Base-by-base conservation (phyloP, 495 filamentous ascomycete genomes). In the Podospora bellae-mahoneyi region DNA sequence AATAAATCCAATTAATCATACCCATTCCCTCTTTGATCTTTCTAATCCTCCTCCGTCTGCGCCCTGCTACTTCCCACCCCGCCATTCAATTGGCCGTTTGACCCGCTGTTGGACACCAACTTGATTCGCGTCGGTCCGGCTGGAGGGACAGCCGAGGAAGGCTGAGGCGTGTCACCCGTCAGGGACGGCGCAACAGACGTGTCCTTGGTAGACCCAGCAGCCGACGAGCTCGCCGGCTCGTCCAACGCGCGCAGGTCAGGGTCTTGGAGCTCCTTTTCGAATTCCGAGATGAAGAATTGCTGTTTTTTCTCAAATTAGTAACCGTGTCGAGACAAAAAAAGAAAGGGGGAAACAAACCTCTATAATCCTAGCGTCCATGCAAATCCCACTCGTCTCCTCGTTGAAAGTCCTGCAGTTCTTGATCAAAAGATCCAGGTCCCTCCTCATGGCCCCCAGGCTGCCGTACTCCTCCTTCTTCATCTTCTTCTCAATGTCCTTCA, bases 381-480 rank as follows among this genome's bases (percentile, higher is more conserved):
- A 97, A 60, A 99, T 84, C 67, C 92, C 78, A 79, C 93, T 97
- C 55, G 88, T 90, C 74, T 97, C 95, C 78, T 99, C 95, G 78
- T 99, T 99, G 80, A 95, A 99, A 5, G 90, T 94, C 74, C 92
- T 84, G 68, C 94, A 96, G 81, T 99, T 99, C 72, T 85, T 87
- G 76, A 93, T 94, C 73, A 99, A 86, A 65, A 91, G 80, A 59
- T 88, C 86, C 67, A 99, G 87, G 74, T 99, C 95, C 32, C 86
- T 86, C 44, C 88, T 82, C 85, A 98, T 91, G 69, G 92, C 91
- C 69, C 82, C 88, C 66, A 97, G 78, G 74, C 84, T 90, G 69
- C 87, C 87, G 77, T 98, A 99, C 70, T 97, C 91, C 68, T 94
- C 90, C 70, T 90, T 92, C 82, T 96, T 96, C 78, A 99, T 96